phyloP scores from a whole-genome alignment of 345 rosid genomes.

The Capsella bursapastoris region DNA sequence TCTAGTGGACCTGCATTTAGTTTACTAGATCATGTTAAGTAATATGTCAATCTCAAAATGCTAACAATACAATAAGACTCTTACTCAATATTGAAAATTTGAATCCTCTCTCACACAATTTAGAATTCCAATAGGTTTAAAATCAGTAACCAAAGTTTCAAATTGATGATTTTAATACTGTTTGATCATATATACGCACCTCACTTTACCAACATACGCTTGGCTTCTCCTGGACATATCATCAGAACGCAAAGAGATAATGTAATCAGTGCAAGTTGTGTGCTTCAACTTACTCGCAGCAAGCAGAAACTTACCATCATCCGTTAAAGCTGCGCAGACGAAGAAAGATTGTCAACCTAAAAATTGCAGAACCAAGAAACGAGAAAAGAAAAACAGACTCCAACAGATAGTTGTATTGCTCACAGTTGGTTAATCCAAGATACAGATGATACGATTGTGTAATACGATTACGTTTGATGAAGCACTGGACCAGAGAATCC shows the following conservation, averaged over 20 bases:
- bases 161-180: neutral
- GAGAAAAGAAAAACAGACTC: neutral
- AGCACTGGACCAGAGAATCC: constrained; percentile 63
- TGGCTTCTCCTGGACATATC: constrained; percentile 78
- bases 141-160: neutral
- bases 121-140: neutral
- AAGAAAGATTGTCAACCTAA: constrained; percentile 10
- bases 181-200: constrained; percentile 49
- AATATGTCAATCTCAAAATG: constrained; percentile 15
- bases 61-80: neutral
- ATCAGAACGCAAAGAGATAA: constrained; percentile 69
- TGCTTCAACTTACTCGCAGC: constrained; percentile 77
- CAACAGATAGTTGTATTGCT: constrained; percentile 17
- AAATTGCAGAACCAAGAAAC: constrained; percentile 1
- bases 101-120: constrained; percentile 5
- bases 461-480: constrained; percentile 60
- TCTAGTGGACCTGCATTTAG: constrained; percentile 19
- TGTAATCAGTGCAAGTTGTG: constrained; percentile 84
- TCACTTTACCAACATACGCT: constrained; percentile 76
- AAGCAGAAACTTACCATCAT: constrained; percentile 87
- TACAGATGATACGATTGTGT: constrained; percentile 66
- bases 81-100: neutral
- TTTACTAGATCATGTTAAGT: constrained; percentile 4
- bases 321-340: constrained; percentile 68
- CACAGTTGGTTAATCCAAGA: constrained; percentile 68